Evolutionary conservation across 225 moss, liverwort and hornwort genomes (phyloP).

Genomic region (Polytrichum formosum): DNA sequence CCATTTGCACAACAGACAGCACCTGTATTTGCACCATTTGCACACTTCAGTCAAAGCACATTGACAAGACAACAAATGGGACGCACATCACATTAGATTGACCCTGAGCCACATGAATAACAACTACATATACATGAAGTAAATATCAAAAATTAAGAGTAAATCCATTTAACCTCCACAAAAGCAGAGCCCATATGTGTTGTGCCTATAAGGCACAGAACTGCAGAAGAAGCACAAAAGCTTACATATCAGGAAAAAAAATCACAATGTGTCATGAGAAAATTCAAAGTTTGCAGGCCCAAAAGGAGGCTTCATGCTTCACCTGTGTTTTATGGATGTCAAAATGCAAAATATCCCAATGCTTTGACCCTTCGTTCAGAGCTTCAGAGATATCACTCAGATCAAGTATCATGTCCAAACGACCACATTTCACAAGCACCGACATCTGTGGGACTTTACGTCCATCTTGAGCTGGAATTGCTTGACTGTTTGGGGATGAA

Average conservation of each 20-base stretch:
- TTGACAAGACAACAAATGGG: too few relatives aligned
- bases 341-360: slow-evolving; percentile 74
- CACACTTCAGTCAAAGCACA: too few relatives aligned
- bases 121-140: too few relatives aligned
- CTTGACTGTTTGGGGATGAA: slow-evolving; percentile 26
- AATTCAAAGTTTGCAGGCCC: not conserved
- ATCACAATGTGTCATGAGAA: not conserved
- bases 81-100: too few relatives aligned
- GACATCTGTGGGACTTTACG: slow-evolving; percentile 52
- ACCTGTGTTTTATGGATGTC: slow-evolving; percentile 82
- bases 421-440: slow-evolving; percentile 73
- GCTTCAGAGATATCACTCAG: slow-evolving; percentile 28
- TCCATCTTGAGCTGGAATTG: slow-evolving; percentile 20
- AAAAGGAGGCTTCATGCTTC: slow-evolving; percentile 9
- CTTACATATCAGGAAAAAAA: not conserved
- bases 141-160: too few relatives aligned
- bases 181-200: too few relatives aligned
- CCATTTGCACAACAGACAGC: slow-evolving; percentile 68
- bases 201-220: not conserved
- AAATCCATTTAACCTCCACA: too few relatives aligned
- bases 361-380: slow-evolving; percentile 41
- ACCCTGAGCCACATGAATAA: too few relatives aligned
- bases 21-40: slow-evolving; percentile 22
- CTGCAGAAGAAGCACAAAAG: not conserved
- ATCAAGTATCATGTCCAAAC: slow-evolving; percentile 58